phyloP scores from a whole-genome alignment of 116 monocot species.

The Dioscorea cayenensis region DNA sequence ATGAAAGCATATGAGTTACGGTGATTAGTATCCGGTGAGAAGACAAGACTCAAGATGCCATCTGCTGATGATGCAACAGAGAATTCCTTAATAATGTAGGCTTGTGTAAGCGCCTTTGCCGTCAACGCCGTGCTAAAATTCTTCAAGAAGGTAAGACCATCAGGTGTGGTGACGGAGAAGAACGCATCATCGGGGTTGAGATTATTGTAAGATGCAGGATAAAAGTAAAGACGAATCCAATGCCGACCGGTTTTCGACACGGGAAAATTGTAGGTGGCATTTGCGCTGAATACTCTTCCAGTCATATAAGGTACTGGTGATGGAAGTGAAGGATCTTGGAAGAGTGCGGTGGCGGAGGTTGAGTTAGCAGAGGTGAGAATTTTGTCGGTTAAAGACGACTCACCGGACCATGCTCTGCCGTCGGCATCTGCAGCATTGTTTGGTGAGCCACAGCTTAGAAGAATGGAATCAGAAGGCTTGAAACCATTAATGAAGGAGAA shows the following conservation, averaged over 20 bases:
- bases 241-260: conserved; percentile 39
- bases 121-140: conserved; percentile 80
- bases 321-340: conserved; percentile 75
- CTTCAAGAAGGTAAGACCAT: conserved; percentile 54
- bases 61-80: conserved; percentile 32
- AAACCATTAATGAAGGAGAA: conserved; percentile 13
- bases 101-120: conserved; percentile 60
- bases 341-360: conserved; percentile 21
- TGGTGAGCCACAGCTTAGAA: conserved; percentile 68
- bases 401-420: conserved; percentile 57
- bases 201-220: conserved; percentile 54
- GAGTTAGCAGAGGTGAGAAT: conserved; percentile 33
- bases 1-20: conserved; percentile 68
- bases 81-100: conserved; percentile 78
- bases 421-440: conserved; percentile 48
- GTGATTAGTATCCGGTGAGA: conserved; percentile 40
- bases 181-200: conserved; percentile 32
- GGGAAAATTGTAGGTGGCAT: conserved; percentile 50
- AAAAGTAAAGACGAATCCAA: conserved; percentile 85
- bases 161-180: conserved; percentile 52
- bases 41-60: conserved; percentile 48
- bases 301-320: conserved; percentile 84
- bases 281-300: conserved; percentile 51
- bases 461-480: conserved; percentile 40
- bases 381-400: conserved; percentile 9